A percentile compares a stretch with the other conserved stretches of the same genome.
These are phyloP conservation scores for Zymoseptoria ardabiliae DNA, from an alignment of 2,329 filamentous ascomycete genomes.

Conservation along the genomic window DNA sequence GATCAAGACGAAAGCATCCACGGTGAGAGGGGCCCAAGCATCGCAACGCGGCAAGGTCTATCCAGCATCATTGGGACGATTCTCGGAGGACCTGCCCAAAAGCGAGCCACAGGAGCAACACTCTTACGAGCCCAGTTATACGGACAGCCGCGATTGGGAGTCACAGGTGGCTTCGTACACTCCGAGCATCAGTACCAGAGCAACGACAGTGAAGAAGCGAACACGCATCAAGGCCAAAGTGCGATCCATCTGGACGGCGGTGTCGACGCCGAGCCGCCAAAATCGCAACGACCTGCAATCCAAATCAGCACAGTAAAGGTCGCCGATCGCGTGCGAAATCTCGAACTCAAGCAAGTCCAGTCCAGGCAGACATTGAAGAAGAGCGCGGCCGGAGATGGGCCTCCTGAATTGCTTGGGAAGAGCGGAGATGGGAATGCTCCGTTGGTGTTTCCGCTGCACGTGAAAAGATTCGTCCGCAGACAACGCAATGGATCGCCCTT, in stretches of 20 bases:
- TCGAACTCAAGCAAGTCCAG: slow-evolving; percentile 7
- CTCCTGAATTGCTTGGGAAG: background rate
- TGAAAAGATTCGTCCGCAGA: slow-evolving; percentile 21
- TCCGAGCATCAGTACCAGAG: background rate
- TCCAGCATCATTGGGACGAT: slow-evolving; percentile 8
- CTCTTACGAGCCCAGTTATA: slow-evolving; percentile 1
- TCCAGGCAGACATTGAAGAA: background rate
- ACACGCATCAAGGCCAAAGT: slow-evolving; percentile 5
- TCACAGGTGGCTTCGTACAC: background rate
- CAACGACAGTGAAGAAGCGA: background rate
- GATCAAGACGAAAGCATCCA: background rate
- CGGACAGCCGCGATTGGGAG: background rate
- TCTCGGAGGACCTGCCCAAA: slow-evolving; percentile 6
- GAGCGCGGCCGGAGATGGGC: background rate
- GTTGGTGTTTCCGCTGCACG: slow-evolving; percentile 24
- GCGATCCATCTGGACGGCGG: slow-evolving; percentile 10
- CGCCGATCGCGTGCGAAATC: slow-evolving; percentile 14
- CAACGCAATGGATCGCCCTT: slow-evolving; percentile 13
- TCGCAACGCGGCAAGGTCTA: slow-evolving; percentile 3
- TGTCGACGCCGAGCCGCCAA: slow-evolving; percentile 5
- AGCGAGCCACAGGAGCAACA: slow-evolving; percentile 9
- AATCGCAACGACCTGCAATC: background rate
- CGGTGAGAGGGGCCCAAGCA: background rate
- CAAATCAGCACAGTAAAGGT: slow-evolving; percentile 7
- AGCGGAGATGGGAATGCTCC: slow-evolving; percentile 5